Evolutionary conservation across 2,329 filamentous ascomycete genomes (phyloP).

Genomic region (Annulohypoxylon truncatum): DNA sequence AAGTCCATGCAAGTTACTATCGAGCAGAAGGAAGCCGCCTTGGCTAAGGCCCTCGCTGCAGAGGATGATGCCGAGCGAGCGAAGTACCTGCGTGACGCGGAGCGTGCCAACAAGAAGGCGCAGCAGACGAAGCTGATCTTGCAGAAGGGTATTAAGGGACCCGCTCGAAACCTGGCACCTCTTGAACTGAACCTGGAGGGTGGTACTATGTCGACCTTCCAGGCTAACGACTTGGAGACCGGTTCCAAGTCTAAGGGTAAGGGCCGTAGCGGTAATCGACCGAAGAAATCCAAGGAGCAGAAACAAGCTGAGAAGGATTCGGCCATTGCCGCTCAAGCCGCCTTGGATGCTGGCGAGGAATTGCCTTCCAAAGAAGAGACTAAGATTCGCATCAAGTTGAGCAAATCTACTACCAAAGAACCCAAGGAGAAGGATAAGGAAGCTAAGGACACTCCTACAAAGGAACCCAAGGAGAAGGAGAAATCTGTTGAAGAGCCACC

Average conservation of each 20-base stretch:
- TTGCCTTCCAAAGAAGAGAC: constrained; percentile 70
- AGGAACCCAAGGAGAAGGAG: constrained; percentile 58
- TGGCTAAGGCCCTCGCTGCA: constrained; percentile 80
- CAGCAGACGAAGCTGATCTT: constrained; percentile 89
- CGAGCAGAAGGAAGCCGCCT: constrained; percentile 86
- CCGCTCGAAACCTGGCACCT: constrained; percentile 72
- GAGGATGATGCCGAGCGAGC: constrained; percentile 85
- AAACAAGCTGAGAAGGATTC: constrained; percentile 84
- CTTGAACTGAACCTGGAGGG: constrained; percentile 86
- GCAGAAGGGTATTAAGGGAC: constrained; percentile 87
- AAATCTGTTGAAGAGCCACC: constrained; percentile 51
- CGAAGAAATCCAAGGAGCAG: constrained; percentile 91
- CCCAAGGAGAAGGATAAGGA: constrained; percentile 58
- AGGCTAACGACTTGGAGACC: constrained; percentile 70
- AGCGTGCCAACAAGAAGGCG: constrained; percentile 92
- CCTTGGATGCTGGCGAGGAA: constrained; percentile 81
- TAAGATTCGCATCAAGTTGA: constrained; percentile 72
- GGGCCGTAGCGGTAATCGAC: constrained; percentile 71
- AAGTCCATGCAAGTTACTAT: constrained; percentile 95
- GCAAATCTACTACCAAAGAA: constrained; percentile 59
- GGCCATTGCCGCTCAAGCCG: constrained; percentile 88
- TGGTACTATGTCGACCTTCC: constrained; percentile 86
- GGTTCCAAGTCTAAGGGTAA: constrained; percentile 61
- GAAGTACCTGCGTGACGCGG: constrained; percentile 85
- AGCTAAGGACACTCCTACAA: constrained; percentile 51